These are phyloP conservation scores for Corynespora cassiicola DNA, from an alignment of 2,329 filamentous ascomycete genomes.

Conservation along the genomic window DNA sequence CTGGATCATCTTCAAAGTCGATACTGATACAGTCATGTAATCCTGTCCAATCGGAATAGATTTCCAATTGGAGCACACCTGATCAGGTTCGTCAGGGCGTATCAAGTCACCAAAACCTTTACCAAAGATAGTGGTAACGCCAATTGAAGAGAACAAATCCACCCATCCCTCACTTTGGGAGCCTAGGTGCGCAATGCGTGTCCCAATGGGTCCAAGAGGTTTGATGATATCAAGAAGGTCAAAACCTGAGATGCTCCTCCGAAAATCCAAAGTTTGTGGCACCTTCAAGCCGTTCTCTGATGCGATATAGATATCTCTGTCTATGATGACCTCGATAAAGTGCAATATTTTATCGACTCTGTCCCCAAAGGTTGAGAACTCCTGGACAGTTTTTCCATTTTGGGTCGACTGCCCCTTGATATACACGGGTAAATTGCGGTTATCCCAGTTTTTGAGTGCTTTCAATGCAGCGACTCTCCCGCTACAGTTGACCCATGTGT, in stretches of 20 bases:
- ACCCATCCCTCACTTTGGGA: conserved; percentile 5
- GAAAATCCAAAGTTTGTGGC: conserved; percentile 1
- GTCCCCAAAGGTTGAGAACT: conserved; percentile 1
- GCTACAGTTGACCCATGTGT: conserved; percentile 5
- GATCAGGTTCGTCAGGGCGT: background rate
- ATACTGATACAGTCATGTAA: conserved; percentile 3
- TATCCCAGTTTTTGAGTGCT: conserved; percentile 6
- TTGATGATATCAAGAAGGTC: conserved; percentile 7
- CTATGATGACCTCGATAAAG: conserved; percentile 4
- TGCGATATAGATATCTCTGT: background rate
- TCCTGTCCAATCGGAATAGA: conserved; percentile 1
- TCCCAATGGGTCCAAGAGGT: conserved; percentile 1
- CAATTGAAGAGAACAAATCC: conserved; percentile 4
- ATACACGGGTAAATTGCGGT: conserved; percentile 4
- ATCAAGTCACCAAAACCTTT: conserved; percentile 7
- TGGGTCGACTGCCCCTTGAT: conserved; percentile 1
- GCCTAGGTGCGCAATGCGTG: background rate
- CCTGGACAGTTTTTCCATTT: background rate
- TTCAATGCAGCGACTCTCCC: conserved; percentile 2
- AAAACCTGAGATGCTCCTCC: conserved; percentile 3
- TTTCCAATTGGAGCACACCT: conserved; percentile 1
- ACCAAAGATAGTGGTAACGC: conserved; percentile 3
- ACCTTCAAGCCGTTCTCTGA: conserved; percentile 2
- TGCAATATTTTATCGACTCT: conserved; percentile 3
- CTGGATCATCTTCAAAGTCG: conserved; percentile 6